Percentiles rank a stretch among this genome's conserved stretches.
Conservation (phyloP, 163 green algal species). For the Volvox carteri region DNA sequence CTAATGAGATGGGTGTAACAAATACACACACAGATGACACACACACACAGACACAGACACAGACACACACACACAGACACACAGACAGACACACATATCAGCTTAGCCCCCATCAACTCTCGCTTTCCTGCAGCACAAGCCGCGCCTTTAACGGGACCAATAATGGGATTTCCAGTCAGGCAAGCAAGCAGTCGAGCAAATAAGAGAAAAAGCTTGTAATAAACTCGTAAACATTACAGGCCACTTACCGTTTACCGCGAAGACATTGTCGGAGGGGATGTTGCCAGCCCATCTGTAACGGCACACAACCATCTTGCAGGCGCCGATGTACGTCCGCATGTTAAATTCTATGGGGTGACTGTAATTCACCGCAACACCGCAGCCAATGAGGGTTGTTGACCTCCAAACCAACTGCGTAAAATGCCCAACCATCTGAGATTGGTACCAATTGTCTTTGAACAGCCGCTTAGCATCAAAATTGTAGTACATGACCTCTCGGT, state of each 20-base stretch:
- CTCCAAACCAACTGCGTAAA: neutral
- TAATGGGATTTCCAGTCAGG: too few species aligned
- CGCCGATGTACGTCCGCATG: neutral
- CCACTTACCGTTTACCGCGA: conserved; percentile 23
- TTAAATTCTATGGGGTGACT: neutral
- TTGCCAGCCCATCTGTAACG: neutral
- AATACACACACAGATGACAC: too few species aligned
- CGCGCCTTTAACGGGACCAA: too few species aligned
- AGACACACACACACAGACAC: too few species aligned
- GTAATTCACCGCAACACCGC: neutral
- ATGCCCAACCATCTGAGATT: neutral
- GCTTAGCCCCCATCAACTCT: too few species aligned
- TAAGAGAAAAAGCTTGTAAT: too few species aligned
- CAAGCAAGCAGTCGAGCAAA: too few species aligned
- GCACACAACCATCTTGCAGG: conserved; percentile 28
- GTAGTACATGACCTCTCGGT: neutral
- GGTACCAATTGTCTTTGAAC: neutral
- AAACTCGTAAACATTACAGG: too few species aligned
- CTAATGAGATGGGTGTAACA: too few species aligned
- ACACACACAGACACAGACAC: too few species aligned
- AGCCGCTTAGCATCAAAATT: neutral
- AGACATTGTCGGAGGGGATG: neutral
- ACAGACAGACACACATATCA: too few species aligned
- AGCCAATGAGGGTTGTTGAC: neutral
- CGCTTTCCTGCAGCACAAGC: too few species aligned